Percentiles rank a stretch among this genome's conserved stretches.
phyloP scores from a whole-genome alignment of 129 eudicot species.

The Flaveria robusta region DNA sequence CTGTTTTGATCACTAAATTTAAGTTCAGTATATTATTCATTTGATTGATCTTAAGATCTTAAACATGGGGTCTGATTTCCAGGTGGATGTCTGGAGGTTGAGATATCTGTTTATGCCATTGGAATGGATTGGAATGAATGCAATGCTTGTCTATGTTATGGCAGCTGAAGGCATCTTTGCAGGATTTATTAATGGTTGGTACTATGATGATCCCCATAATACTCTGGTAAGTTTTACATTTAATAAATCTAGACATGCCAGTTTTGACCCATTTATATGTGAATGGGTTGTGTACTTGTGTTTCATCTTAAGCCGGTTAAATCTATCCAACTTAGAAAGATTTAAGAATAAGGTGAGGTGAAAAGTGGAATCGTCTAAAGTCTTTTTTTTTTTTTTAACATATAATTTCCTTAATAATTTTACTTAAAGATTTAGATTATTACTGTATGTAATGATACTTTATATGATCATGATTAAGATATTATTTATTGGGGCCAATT shows the following conservation, averaged over 20 bases:
- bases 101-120: conserved; percentile 57
- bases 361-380: not conserved
- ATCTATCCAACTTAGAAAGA: not conserved
- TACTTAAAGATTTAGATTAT: not conserved
- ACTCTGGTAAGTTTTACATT: conserved; percentile 55
- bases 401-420: not conserved
- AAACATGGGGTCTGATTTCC: conserved; percentile 13
- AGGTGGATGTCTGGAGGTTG: conserved; percentile 71
- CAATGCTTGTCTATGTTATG: conserved; percentile 91
- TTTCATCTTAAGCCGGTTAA: not conserved
- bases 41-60: conserved; percentile 3
- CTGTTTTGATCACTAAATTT: not conserved
- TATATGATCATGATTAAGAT: not conserved
- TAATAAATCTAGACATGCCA: not conserved
- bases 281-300: not conserved
- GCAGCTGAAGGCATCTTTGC: conserved; percentile 96
- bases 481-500: not conserved
- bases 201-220: conserved; percentile 61
- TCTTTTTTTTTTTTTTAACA: too few species aligned
- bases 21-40: not conserved
- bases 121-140: conserved; percentile 96
- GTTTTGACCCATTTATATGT: not conserved
- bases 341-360: not conserved
- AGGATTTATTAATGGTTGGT: conserved; percentile 93
- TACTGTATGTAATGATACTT: not conserved